These are phyloP conservation scores for Magnusiomyces tetraspermus DNA, from an alignment of 1,139 yeast genomes.

Conservation along the genomic window DNA sequence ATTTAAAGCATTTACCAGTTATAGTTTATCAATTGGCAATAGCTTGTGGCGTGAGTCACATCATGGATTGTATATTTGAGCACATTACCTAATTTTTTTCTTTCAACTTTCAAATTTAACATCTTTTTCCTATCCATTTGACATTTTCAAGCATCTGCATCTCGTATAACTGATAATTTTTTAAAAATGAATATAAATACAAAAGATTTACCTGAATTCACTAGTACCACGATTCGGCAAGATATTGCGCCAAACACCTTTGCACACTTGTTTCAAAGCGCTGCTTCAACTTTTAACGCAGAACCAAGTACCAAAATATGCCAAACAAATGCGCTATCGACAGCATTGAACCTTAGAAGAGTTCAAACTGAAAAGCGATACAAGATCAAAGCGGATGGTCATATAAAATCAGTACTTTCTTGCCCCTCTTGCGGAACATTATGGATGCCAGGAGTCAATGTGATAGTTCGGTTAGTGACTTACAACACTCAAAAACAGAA, in stretches of 20 bases:
- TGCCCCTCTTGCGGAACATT: slow-evolving; percentile 1
- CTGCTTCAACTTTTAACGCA: not conserved
- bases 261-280: not conserved
- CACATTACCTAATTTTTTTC: not conserved
- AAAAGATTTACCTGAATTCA: not conserved
- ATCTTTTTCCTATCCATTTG: not conserved
- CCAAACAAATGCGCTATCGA: slow-evolving; percentile 1
- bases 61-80: not conserved
- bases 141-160: too few species aligned
- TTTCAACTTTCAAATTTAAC: not conserved
- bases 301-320: not conserved
- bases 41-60: slow-evolving; percentile 1
- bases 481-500: not conserved
- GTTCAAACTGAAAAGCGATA: not conserved
- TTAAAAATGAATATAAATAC: not conserved
- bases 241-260: not conserved
- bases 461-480: not conserved
- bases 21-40: too few species aligned
- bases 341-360: not conserved
- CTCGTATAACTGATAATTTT: too few species aligned
- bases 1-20: too few species aligned
- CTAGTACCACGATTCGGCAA: not conserved
- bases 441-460: slow-evolving; percentile 2
- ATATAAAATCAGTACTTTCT: not conserved
- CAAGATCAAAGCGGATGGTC: not conserved